A percentile compares a stretch with the other conserved stretches of the same genome.
Conservation (phyloP, 306 rosid species). For the Vicia faba region DNA sequence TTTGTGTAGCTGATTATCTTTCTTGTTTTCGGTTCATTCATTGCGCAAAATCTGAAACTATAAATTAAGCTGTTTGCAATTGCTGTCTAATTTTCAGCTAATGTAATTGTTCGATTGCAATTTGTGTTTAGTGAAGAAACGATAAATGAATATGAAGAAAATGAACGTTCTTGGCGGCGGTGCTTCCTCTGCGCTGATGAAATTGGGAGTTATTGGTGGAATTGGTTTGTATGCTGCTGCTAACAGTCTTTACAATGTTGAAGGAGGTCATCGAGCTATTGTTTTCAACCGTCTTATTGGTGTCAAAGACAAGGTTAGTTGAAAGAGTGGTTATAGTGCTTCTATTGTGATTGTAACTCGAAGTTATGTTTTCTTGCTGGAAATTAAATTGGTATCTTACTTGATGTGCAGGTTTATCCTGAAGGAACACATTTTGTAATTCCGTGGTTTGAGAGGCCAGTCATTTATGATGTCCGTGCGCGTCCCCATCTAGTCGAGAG, state of each 20-base stretch:
- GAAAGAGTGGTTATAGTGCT: not conserved
- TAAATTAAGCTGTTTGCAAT: no score
- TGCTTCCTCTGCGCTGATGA: constrained; percentile 53
- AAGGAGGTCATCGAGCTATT: constrained; percentile 86
- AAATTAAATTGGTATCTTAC: not conserved
- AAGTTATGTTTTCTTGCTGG: not conserved
- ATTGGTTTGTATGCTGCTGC: constrained; percentile 65
- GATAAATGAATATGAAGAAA: constrained; percentile 42
- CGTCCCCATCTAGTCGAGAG: constrained; percentile 72
- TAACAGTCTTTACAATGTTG: constrained; percentile 86
- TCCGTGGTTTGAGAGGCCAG: constrained; percentile 92
- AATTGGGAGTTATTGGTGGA: constrained; percentile 59
- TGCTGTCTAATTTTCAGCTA: no score
- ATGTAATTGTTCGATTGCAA: no score
- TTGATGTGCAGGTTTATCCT: constrained; percentile 74
- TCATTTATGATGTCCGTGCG: constrained; percentile 87
- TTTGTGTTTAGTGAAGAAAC: not conserved
- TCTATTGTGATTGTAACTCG: not conserved
- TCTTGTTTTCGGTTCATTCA: not conserved
- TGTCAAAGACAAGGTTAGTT: constrained; percentile 70
- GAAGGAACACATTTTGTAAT: constrained; percentile 84
- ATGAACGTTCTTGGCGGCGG: constrained; percentile 59
- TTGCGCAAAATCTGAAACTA: not conserved
- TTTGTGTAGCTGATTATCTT: not conserved
- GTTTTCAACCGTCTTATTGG: constrained; percentile 79